These are phyloP conservation scores for Calonectria multiphialidica DNA, from an alignment of 2,329 filamentous ascomycete genomes.

Conservation along the genomic window DNA sequence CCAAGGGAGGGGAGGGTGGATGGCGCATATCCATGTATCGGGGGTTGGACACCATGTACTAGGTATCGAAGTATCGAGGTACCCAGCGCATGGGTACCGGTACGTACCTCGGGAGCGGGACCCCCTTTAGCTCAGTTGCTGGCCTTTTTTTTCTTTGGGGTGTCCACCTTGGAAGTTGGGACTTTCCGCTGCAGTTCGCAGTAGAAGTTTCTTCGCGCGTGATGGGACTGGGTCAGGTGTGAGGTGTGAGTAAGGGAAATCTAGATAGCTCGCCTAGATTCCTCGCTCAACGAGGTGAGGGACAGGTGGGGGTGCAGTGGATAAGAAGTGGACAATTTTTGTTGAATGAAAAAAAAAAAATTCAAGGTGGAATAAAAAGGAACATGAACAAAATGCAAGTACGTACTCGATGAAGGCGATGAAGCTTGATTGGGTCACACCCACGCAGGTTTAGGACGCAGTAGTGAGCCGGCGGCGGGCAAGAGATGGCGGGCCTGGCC, in stretches of 20 bases:
- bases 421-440: constrained; percentile 18
- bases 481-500: background rate
- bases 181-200: constrained; percentile 6
- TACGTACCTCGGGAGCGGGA: constrained; percentile 34
- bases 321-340: background rate
- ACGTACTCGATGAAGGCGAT: constrained; percentile 6
- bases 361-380: background rate
- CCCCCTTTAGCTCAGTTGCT: constrained; percentile 3
- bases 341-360: background rate
- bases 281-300: constrained; percentile 12
- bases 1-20: constrained; percentile 5
- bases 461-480: background rate
- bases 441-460: constrained; percentile 12
- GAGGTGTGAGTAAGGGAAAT: constrained; percentile 20
- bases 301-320: constrained; percentile 7
- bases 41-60: constrained; percentile 15
- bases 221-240: constrained; percentile 13
- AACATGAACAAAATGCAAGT: constrained; percentile 4
- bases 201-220: constrained; percentile 13
- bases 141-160: constrained; percentile 2
- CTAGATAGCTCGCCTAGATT: background rate
- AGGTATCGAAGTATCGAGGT: constrained; percentile 27
- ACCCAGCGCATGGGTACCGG: constrained; percentile 20
- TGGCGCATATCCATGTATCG: constrained; percentile 40
- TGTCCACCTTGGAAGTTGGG: constrained; percentile 12